Percentiles rank a stretch among this genome's conserved stretches.
phyloP scores from a whole-genome alignment of 1,284 basidiomycete species.

The Paramarasmius palmivorus region DNA sequence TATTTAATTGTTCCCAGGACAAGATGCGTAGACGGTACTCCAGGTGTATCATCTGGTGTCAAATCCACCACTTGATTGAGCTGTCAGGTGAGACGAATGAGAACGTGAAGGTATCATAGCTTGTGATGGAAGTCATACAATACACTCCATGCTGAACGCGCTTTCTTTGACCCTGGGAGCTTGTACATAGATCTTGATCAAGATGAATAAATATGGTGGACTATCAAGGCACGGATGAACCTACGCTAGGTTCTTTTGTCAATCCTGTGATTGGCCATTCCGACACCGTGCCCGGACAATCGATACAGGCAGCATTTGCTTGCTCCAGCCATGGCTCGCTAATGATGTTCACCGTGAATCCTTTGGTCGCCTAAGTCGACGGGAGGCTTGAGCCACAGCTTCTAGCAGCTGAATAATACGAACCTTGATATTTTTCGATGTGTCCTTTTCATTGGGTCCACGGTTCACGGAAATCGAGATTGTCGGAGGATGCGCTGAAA shows the following conservation, averaged over 20 bases:
- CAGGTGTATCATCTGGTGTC: slow-evolving; percentile 34
- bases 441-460: slow-evolving; percentile 49
- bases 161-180: slow-evolving; percentile 70
- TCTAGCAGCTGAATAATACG: not conserved
- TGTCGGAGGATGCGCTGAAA: slow-evolving; percentile 53
- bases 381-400: not conserved
- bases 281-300: slow-evolving; percentile 56
- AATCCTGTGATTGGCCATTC: slow-evolving; percentile 72
- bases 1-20: slow-evolving; percentile 60
- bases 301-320: slow-evolving; percentile 60
- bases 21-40: slow-evolving; percentile 40
- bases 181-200: slow-evolving; percentile 48
- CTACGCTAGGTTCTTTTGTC: slow-evolving; percentile 57
- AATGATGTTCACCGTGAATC: slow-evolving; percentile 71
- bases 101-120: not conserved
- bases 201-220: slow-evolving; percentile 15
- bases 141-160: slow-evolving; percentile 73
- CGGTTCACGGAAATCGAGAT: slow-evolving; percentile 53
- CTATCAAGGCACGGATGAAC: slow-evolving; percentile 5
- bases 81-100: slow-evolving; percentile 19
- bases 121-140: slow-evolving; percentile 28
- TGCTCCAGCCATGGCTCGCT: slow-evolving; percentile 70
- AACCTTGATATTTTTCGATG: slow-evolving; percentile 53
- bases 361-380: slow-evolving; percentile 40
- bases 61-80: slow-evolving; percentile 49